Percentiles rank a stretch among this genome's conserved stretches.
These are phyloP conservation scores for Mrakiaceae sp. DNA, from an alignment of 1,284 basidiomycete species.

Conservation along the genomic window DNA sequence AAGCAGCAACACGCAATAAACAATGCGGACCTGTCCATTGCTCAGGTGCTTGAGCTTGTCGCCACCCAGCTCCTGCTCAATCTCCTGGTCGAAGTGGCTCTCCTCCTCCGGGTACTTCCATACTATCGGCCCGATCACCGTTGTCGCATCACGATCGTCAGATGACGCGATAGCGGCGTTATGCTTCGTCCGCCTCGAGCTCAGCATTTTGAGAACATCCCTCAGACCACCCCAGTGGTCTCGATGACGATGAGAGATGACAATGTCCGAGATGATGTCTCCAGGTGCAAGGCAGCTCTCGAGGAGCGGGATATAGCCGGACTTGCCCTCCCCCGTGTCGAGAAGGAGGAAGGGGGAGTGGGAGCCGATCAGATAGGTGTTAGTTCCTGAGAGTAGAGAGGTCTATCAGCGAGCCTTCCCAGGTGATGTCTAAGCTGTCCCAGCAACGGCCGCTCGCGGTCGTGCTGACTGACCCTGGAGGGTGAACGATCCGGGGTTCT, in stretches of 20 bases:
- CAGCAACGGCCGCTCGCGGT: no score
- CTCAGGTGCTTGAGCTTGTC: no score
- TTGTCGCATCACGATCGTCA: no score
- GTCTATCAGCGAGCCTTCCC: no score
- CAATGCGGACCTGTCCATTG: no score
- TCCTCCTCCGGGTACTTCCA: conserved; percentile 21
- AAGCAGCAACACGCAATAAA: no score
- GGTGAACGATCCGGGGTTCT: conserved; percentile 81
- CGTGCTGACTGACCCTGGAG: neutral
- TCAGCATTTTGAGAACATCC: conserved; percentile 54
- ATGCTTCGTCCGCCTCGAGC: conserved; percentile 38
- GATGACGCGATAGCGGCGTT: no score
- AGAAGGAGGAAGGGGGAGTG: conserved; percentile 61
- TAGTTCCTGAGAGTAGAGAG: conserved; percentile 50
- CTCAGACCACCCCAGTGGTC: conserved; percentile 70
- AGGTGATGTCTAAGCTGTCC: no score
- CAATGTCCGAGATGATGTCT: conserved; percentile 56
- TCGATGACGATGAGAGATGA: conserved; percentile 72
- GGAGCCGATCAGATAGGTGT: conserved; percentile 74
- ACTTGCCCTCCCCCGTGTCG: conserved; percentile 72
- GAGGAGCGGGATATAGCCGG: conserved; percentile 55
- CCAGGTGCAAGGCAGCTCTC: conserved; percentile 29
- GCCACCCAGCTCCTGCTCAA: neutral
- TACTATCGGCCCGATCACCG: conserved; percentile 20
- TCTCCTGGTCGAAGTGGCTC: conserved; percentile 12